Evolutionary conservation across 1,284 basidiomycete genomes (phyloP).

Genomic region (Ustilago trichophora): DNA sequence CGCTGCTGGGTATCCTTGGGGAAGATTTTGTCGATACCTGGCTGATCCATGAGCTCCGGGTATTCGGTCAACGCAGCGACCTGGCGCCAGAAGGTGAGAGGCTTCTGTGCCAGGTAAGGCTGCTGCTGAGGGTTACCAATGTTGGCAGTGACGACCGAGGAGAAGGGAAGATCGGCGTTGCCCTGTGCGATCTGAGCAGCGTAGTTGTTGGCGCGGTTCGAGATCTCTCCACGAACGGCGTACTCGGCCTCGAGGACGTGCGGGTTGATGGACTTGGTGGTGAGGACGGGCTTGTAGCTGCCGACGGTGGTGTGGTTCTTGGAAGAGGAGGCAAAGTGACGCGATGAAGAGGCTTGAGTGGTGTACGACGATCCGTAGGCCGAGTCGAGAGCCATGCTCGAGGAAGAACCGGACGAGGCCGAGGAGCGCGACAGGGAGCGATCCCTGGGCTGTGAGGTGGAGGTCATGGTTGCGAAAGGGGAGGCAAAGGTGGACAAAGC

Average conservation of each 20-base stretch:
- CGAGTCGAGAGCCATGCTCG: constrained; percentile 20
- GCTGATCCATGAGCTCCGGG: constrained; percentile 82
- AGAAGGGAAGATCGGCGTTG: constrained; percentile 78
- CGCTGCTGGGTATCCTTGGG: constrained; percentile 85
- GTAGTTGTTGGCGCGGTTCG: constrained; percentile 87
- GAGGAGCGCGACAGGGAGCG: constrained; percentile 28
- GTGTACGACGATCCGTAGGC: constrained; percentile 37
- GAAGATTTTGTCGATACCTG: constrained; percentile 75
- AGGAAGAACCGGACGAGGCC: constrained; percentile 25
- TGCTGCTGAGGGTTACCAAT: constrained; percentile 98
- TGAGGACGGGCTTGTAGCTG: constrained; percentile 69
- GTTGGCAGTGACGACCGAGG: constrained; percentile 90
- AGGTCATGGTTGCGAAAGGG: constrained; percentile 15
- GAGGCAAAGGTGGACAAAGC: constrained; percentile 12
- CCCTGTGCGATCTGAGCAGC: constrained; percentile 63
- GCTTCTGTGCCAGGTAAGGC: constrained; percentile 84
- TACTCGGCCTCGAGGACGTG: constrained; percentile 88
- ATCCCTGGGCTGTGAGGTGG: constrained; percentile 3
- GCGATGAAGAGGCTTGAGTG: constrained; percentile 33
- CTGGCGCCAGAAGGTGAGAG: constrained; percentile 92
- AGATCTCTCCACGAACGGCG: constrained; percentile 95
- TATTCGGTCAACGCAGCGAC: constrained; percentile 91
- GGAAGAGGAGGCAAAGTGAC: constrained; percentile 36
- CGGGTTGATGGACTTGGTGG: constrained; percentile 73
- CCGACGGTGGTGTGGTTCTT: constrained; percentile 3